Evolutionary conservation across 305 asterid genomes (phyloP), one percentile per base, ranked within the genome.

Genomic region (Euphrasia arctica): DNA sequence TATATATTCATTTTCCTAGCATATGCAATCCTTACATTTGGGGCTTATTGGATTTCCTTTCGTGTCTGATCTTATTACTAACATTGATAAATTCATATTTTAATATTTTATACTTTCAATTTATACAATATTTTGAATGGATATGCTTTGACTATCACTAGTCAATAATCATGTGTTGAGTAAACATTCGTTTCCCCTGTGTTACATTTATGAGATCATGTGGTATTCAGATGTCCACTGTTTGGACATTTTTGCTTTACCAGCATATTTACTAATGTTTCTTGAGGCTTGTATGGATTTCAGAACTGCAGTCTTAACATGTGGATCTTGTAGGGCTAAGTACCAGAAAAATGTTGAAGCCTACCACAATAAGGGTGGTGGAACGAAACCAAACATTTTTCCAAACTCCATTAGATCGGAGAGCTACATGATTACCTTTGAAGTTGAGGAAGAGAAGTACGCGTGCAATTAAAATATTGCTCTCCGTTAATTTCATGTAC

Each of bases 261-360:
- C 50, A 9, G 18, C 42, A 66, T 3, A 29, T 60, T 11, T 4
- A 45, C 63, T 61, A 22, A 62, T 32, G 63, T 61, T 70, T 56
- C 62, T 72, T 43, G 49, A 58, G 69, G 55, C 62, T 42, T 72
- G 51, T 62, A 11, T 34, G n/a, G 25, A 45, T 71, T 62, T 64
- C 48, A 70, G 32, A 55, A 52, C 58, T 64, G 45, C 45, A 55
- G 34, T 56, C 68, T 18, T 56, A 48, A 36, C 39, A 34, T 18
- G 3, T 70, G 63, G 51, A 32, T 70, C 10, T 80, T 69, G 66
- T 75, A 92, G 98, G 98, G 93, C 91, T 27, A 92, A 92, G 80
- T 92, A 92, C 84, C 98, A 92, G 84, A 92, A 92, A 79, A 87
- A 87, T 75, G 95, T 92, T 58, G 98, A 92, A 80, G 98, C 96